phyloP scores from a whole-genome alignment of 805 yeast species.

The Candida broadrunensis region DNA sequence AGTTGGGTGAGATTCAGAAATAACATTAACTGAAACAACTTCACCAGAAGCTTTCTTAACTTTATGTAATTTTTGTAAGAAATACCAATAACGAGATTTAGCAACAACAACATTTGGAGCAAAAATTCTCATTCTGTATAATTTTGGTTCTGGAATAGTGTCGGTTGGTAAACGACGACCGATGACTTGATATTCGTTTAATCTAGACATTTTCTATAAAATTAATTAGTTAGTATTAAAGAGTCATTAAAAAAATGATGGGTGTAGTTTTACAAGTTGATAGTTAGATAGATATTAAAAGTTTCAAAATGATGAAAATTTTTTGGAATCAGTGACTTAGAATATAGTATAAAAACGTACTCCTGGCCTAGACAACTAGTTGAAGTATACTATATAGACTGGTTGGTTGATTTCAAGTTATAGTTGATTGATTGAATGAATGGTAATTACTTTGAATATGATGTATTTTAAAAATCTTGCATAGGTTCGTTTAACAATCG shows the following conservation, averaged over 20 bases:
- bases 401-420: no score
- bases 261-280: no score
- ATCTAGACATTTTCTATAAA: constrained; percentile 68
- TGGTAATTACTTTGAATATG: no score
- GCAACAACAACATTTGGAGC: constrained; percentile 99
- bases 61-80: constrained; percentile 98
- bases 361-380: no score
- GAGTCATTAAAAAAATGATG: neutral
- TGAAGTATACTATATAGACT: no score
- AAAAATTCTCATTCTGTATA: constrained; percentile 99
- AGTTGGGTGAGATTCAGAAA: constrained; percentile 95
- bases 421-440: no score
- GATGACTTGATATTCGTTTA: constrained; percentile 99
- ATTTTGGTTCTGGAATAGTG: constrained; percentile 98
- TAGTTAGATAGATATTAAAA: no score
- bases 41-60: constrained; percentile 99
- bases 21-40: constrained; percentile 87
- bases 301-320: no score
- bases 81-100: constrained; percentile 99
- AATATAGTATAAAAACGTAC: no score
- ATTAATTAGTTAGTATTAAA: constrained; percentile 19
- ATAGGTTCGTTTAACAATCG: no score
- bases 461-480: no score
- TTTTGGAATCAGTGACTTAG: no score
- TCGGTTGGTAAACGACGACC: constrained; percentile 99